Conservation (phyloP, 1,284 basidiomycete genomes). For the Ceratorhiza oryzae-sativae region DNA sequence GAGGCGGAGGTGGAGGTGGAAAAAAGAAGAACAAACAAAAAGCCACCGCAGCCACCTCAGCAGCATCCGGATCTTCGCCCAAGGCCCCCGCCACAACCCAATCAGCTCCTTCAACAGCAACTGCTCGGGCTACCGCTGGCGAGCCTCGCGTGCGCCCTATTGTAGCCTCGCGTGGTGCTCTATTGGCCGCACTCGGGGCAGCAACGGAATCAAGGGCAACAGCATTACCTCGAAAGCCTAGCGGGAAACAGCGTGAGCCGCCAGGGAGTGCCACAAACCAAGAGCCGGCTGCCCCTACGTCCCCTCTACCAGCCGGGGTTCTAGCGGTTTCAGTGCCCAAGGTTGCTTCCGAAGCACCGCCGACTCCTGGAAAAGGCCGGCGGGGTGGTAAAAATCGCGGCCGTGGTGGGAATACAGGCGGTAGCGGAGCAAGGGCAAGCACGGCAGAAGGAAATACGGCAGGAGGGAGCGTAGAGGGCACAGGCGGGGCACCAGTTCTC, state of each 20-base stretch:
- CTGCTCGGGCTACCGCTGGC: background rate
- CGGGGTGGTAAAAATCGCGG: slow-evolving; percentile 18
- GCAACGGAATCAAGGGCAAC: background rate
- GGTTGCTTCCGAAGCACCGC: background rate
- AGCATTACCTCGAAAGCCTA: background rate
- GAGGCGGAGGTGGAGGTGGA: slow-evolving; percentile 36
- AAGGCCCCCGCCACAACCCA: slow-evolving; percentile 5
- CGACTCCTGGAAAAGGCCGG: slow-evolving; percentile 3
- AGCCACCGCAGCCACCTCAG: background rate
- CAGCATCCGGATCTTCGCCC: background rate
- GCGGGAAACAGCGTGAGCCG: background rate
- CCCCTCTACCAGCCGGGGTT: slow-evolving; percentile 26
- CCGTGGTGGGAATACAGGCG: slow-evolving; percentile 1
- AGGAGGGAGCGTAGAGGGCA: too few relatives aligned
- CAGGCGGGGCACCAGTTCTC: background rate
- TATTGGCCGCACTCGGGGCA: slow-evolving; percentile 17
- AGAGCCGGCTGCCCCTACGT: background rate
- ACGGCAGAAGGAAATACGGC: background rate
- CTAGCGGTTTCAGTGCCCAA: slow-evolving; percentile 10
- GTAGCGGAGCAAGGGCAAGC: background rate
- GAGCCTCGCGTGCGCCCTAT: slow-evolving; percentile 15
- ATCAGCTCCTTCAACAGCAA: background rate
- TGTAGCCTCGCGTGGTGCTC: background rate
- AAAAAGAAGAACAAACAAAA: slow-evolving; percentile 34
- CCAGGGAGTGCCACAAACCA: background rate